Conservation (phyloP, 306 rosid genomes). For the Cajanus cajan region DNA sequence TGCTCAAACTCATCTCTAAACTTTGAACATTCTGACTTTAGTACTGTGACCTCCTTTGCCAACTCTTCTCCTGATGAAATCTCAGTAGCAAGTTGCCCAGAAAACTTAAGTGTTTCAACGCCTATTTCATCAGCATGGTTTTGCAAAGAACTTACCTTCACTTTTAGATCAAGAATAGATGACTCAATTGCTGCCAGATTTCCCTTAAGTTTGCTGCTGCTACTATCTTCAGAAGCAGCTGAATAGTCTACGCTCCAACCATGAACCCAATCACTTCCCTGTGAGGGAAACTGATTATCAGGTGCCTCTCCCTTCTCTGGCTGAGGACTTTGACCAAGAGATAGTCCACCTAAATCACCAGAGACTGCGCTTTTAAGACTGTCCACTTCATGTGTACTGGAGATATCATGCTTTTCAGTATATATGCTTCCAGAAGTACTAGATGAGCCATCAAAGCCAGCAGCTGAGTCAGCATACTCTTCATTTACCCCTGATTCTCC, state of each 20-base stretch:
- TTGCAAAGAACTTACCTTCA: conserved; percentile 67
- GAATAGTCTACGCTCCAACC: conserved; percentile 73
- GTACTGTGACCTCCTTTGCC: conserved; percentile 62
- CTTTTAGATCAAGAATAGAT: conserved; percentile 71
- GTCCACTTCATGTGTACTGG: conserved; percentile 69
- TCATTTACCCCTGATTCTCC: conserved; percentile 61
- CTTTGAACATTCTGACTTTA: conserved; percentile 76
- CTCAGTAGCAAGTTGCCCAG: conserved; percentile 76
- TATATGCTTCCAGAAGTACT: conserved; percentile 82
- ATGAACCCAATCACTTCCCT: conserved; percentile 66
- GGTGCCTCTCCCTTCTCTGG: conserved; percentile 66
- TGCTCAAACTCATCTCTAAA: conserved; percentile 72
- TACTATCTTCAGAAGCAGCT: conserved; percentile 67
- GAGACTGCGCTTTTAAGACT: conserved; percentile 71
- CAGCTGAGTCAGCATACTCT: conserved; percentile 76
- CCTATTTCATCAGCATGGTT: conserved; percentile 78
- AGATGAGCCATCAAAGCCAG: conserved; percentile 88
- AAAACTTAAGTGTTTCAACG: conserved; percentile 54
- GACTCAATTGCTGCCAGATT: conserved; percentile 76
- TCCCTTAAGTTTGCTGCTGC: conserved; percentile 58
- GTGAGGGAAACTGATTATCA: conserved; percentile 53
- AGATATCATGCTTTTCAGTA: conserved; percentile 81
- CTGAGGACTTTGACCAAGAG: conserved; percentile 62
- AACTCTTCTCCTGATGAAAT: conserved; percentile 75
- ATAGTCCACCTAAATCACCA: conserved; percentile 64